These are phyloP conservation scores for Fraxinus paxiana DNA, from an alignment of 305 asterid species.

Conservation along the genomic window DNA sequence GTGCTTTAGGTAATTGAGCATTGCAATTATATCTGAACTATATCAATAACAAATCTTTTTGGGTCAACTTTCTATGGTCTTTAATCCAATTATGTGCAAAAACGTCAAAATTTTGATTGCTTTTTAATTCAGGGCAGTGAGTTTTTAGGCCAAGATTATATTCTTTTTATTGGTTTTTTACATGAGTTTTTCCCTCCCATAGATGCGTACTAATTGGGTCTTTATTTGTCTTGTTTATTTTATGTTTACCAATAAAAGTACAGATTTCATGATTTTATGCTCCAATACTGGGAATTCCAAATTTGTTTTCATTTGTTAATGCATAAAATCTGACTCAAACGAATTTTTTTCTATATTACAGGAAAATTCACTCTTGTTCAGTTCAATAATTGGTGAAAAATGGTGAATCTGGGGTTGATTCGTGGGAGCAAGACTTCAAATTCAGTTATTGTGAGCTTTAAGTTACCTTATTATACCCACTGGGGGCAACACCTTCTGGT, in stretches of 20 bases:
- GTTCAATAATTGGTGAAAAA: conserved; percentile 16
- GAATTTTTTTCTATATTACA: conserved; percentile 24
- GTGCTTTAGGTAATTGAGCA: conserved; percentile 5
- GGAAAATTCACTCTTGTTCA: conserved; percentile 19
- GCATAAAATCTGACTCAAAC: not conserved
- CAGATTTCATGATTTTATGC: not conserved
- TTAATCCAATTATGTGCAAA: not conserved
- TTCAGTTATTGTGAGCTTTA: conserved; percentile 63
- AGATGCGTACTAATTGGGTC: not conserved
- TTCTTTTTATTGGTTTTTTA: not conserved
- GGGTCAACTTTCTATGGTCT: conserved; percentile 9
- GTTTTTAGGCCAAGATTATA: conserved; percentile 12
- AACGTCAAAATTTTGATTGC: conserved; percentile 9
- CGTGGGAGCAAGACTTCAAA: conserved; percentile 43
- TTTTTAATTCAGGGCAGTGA: conserved; percentile 15
- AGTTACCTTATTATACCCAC: conserved; percentile 76
- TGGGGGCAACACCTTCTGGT: conserved; percentile 90
- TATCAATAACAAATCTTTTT: not conserved
- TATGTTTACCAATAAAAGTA: not conserved
- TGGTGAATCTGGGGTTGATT: conserved; percentile 60
- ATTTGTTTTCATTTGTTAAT: conserved; percentile 1
- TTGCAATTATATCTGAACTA: conserved; percentile 11
- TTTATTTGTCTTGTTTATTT: not conserved
- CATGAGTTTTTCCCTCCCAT: not conserved
- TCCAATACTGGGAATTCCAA: not conserved